Conservation (phyloP, 805 yeast species). For the Yarrowia sp. region DNA sequence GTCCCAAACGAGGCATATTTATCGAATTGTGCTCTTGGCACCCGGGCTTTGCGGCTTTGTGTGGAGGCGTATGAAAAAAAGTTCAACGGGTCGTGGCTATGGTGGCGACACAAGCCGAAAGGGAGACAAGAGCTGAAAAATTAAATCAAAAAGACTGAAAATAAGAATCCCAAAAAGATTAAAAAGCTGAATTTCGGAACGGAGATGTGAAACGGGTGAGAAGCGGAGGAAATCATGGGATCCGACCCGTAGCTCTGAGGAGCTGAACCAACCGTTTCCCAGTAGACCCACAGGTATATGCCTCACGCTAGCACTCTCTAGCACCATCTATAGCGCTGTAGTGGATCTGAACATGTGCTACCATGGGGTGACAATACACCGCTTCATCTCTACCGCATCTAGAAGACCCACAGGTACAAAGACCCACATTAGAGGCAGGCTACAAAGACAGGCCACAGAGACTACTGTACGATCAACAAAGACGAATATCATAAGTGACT, state of each 20-base stretch:
- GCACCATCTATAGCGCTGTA: neutral
- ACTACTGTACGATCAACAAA: no score
- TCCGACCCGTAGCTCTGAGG: no score
- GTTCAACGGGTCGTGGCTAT: constrained; percentile 37
- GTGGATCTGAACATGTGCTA: no score
- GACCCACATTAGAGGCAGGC: neutral
- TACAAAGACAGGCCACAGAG: neutral
- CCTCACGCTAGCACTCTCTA: neutral
- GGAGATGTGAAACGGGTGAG: neutral
- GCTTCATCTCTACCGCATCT: constrained; percentile 1
- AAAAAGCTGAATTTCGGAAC: neutral
- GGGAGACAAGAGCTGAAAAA: neutral
- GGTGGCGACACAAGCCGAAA: constrained; percentile 23
- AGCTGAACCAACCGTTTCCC: no score
- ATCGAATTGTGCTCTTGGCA: constrained; percentile 9
- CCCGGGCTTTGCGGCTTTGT: constrained; percentile 32
- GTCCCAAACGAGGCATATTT: constrained; percentile 12
- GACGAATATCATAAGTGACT: no score
- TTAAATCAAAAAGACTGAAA: neutral
- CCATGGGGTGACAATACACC: neutral
- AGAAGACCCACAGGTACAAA: neutral
- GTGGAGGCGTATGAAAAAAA: constrained; percentile 15
- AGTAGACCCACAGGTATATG: no score
- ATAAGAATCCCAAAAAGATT: no score
- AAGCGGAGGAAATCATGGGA: no score